Base-by-base conservation (phyloP, 2,329 filamentous ascomycete species). In the Fusarium floridanum region DNA sequence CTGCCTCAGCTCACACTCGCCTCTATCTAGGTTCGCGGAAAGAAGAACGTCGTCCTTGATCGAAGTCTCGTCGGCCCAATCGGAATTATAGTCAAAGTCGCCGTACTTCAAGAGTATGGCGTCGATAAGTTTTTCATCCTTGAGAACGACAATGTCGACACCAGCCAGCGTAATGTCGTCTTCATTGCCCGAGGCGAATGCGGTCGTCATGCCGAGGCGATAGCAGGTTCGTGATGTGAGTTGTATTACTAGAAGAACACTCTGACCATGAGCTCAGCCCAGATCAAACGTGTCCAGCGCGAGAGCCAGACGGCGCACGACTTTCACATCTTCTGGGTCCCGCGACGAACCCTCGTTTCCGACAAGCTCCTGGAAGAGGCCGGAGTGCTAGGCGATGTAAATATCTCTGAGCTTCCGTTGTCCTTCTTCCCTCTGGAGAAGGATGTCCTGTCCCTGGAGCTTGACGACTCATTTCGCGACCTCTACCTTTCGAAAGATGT, bases 121-220 rank as follows among this genome's bases (percentile, higher is more conserved):
- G 95, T 99, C 77, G 95, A 98, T 84, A 97, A 97, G 83, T 94
- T 98, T 76, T 99, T 98, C 87, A 93, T 98, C 80, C 88, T 99
- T 56, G 97, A 99, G 84, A 98, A 98, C 84, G 91, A 93, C 80
- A 98, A 99, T 84, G 92, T 95, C 83, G 96, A 98, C 84, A 94
- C 95, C 20, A 97, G 93, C 80, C 97, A 98, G 85, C 92, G 94
- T 80, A 99, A 98, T 87, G 91, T 99, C 73, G 90, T 99, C 76
- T 99, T 98, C 85, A 90, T 99, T 77, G 94, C 95, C 20, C 90
- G 95, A 80, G 96, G 95, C 72, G 97, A 98, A 85, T 96, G 94
- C 82, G 92, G 94, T 66, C 93, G 90, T 75, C 93, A 97, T 80
- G 93, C 95, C 64, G 92, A 95, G 82, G 88, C 91, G 68, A 95